Evolutionary conservation across 805 yeast species (phyloP).

Genomic region (Starmerella potacharoeniae): DNA sequence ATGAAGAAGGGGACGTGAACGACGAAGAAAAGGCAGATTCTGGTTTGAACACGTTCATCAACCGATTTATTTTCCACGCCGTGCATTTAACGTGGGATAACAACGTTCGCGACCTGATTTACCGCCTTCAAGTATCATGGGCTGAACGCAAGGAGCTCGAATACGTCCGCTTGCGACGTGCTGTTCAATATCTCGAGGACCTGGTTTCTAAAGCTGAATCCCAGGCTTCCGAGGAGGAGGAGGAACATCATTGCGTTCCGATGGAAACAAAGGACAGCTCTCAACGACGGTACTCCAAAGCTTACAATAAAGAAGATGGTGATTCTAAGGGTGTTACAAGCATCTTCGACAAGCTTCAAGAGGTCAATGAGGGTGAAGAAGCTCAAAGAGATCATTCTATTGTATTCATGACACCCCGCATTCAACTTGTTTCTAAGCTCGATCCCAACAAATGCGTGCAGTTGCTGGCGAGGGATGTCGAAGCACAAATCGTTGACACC

Average conservation of each 20-base stretch:
- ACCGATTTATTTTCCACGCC: slow-evolving; percentile 62
- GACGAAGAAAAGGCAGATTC: neutral
- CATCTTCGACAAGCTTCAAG: slow-evolving; percentile 35
- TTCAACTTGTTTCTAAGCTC: slow-evolving; percentile 50
- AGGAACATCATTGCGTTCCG: slow-evolving; percentile 1
- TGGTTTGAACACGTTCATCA: slow-evolving; percentile 36
- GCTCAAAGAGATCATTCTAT: slow-evolving; percentile 46
- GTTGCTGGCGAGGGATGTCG: slow-evolving; percentile 62
- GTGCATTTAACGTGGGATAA: slow-evolving; percentile 74
- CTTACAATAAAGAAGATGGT: neutral
- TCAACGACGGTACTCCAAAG: neutral
- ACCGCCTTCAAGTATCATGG: slow-evolving; percentile 45
- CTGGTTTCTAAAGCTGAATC: slow-evolving; percentile 33
- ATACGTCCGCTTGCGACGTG: slow-evolving; percentile 38
- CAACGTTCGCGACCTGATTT: slow-evolving; percentile 48
- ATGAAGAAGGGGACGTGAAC: neutral
- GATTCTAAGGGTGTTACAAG: slow-evolving; percentile 4
- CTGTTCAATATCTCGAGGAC: slow-evolving; percentile 42
- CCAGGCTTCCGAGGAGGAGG: slow-evolving; percentile 4
- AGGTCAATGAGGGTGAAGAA: slow-evolving; percentile 31
- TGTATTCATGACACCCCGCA: slow-evolving; percentile 67
- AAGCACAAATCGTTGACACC: slow-evolving; percentile 56
- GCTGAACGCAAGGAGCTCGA: slow-evolving; percentile 36
- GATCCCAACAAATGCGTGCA: slow-evolving; percentile 50
- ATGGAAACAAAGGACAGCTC: neutral